Conservation (phyloP, 2,329 filamentous ascomycete species). For the Fusarium cyanostomum region DNA sequence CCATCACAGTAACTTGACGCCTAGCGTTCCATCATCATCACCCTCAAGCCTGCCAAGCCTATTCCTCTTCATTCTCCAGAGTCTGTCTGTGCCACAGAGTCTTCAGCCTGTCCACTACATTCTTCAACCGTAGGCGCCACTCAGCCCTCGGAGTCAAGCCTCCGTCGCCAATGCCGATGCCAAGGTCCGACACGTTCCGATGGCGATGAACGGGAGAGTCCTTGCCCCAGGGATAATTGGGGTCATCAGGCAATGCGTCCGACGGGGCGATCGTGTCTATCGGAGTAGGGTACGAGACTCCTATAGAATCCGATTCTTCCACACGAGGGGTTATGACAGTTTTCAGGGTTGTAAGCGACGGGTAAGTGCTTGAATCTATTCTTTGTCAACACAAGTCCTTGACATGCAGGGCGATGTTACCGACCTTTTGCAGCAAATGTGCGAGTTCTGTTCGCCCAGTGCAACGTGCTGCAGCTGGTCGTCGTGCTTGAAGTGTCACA, state of each 20-base stretch:
- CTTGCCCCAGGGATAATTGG: constrained; percentile 51
- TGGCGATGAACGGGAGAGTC: constrained; percentile 50
- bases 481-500: constrained; percentile 39
- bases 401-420: constrained; percentile 3
- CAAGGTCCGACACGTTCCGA: constrained; percentile 43
- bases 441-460: constrained; percentile 32
- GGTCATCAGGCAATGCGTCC: constrained; percentile 41
- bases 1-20: not conserved
- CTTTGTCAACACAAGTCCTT: constrained; percentile 6
- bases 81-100: constrained; percentile 18
- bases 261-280: constrained; percentile 24
- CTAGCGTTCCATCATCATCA: not conserved
- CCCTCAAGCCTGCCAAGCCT: constrained; percentile 1
- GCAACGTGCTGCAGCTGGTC: constrained; percentile 16
- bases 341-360: constrained; percentile 34
- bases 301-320: constrained; percentile 7
- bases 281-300: constrained; percentile 28
- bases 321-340: constrained; percentile 28
- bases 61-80: constrained; percentile 7
- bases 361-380: constrained; percentile 10
- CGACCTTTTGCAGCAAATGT: constrained; percentile 24
- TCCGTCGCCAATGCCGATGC: constrained; percentile 30
- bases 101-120: constrained; percentile 23
- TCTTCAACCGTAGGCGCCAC: constrained; percentile 29
- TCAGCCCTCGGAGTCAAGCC: constrained; percentile 7